Percentiles rank a stretch among this genome's conserved stretches.
Conservation (phyloP, 352 stramenopile genomes). For the Phytophthora boehmeriae region DNA sequence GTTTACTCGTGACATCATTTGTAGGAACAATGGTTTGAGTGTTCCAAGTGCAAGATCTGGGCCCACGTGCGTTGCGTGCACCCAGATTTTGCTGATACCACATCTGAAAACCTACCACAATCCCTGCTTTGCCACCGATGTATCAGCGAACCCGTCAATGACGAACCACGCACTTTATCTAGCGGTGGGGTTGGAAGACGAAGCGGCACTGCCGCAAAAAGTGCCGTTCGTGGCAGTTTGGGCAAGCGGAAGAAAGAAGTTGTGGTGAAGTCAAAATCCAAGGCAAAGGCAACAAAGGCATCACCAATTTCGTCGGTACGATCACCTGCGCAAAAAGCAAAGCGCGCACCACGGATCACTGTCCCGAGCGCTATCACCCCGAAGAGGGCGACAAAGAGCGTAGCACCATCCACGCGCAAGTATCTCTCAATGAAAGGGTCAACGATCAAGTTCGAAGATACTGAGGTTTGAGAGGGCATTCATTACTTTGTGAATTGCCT, state of each 20-base stretch:
- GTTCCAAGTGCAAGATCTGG: conserved; percentile 81
- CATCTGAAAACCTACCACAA: conserved; percentile 51
- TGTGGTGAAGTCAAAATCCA: conserved; percentile 1
- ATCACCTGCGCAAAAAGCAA: conserved; percentile 29
- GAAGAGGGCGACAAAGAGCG: conserved; percentile 34
- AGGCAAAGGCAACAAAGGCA: conserved; percentile 24
- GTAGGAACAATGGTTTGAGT: conserved; percentile 86
- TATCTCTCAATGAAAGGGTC: conserved; percentile 65
- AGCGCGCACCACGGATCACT: conserved; percentile 20
- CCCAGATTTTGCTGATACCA: conserved; percentile 36
- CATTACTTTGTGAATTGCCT: too few relatives aligned
- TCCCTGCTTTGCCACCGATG: conserved; percentile 68
- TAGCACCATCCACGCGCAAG: conserved; percentile 34
- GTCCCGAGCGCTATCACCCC: conserved; percentile 19
- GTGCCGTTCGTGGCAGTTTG: conserved; percentile 11
- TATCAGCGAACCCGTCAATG: conserved; percentile 17
- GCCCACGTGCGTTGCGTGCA: conserved; percentile 72
- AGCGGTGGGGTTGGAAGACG: conserved; percentile 33
- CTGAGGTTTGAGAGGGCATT: conserved; percentile 40
- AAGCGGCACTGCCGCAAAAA: conserved; percentile 35
- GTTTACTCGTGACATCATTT: conserved; percentile 10
- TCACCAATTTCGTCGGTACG: conserved; percentile 16
- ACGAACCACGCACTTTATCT: conserved; percentile 16
- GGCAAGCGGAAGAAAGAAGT: conserved; percentile 37
- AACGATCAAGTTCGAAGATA: conserved; percentile 68